phyloP scores from a whole-genome alignment of 768 basidiomycete genomes.

The Boletus rubropictus region DNA sequence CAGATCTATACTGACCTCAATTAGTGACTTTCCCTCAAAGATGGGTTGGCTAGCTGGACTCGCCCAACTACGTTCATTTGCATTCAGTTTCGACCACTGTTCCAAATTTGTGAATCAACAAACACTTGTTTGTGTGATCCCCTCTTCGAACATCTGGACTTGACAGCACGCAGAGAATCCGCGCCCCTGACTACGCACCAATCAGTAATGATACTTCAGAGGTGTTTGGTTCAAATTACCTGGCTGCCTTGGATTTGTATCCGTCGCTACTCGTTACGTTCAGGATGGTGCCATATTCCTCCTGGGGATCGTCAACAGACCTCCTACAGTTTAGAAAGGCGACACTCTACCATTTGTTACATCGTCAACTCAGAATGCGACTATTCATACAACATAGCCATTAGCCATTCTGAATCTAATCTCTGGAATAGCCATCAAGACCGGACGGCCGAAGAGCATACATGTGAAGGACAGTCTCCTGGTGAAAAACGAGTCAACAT shows the following conservation, averaged over 20 bases:
- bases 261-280: slow-evolving; percentile 60
- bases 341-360: background rate
- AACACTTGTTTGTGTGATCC: too few species aligned
- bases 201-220: too few species aligned
- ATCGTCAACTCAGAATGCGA: too few species aligned
- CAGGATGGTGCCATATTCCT: slow-evolving; percentile 87
- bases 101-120: too few species aligned
- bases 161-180: background rate
- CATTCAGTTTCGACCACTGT: background rate
- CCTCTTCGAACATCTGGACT: background rate
- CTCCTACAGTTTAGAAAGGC: slow-evolving; percentile 7
- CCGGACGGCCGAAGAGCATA: background rate
- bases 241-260: background rate
- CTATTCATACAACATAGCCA: background rate
- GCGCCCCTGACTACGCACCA: background rate
- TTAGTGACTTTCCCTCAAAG: background rate
- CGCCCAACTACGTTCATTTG: background rate
- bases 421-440: background rate
- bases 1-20: background rate
- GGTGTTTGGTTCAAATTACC: background rate
- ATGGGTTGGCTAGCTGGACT: too few species aligned
- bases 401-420: background rate
- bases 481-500: too few species aligned
- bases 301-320: slow-evolving; percentile 82
- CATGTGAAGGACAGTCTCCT: too few species aligned